Conservation (phyloP, 768 basidiomycete genomes). For the Lentinula detonsa region DNA sequence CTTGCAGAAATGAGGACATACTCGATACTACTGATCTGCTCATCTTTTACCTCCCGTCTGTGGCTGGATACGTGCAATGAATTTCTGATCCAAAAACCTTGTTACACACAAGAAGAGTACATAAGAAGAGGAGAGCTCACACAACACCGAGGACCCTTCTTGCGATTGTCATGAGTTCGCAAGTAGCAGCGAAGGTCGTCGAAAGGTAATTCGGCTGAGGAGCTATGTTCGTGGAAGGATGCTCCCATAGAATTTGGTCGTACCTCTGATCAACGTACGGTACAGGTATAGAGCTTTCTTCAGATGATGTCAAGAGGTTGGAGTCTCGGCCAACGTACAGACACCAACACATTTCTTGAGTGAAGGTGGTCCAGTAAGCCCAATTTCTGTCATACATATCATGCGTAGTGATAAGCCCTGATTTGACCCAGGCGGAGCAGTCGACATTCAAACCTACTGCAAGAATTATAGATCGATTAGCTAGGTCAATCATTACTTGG, state of each 20-base stretch:
- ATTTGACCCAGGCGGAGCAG: constrained; percentile 29
- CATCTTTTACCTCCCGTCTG: constrained; percentile 3
- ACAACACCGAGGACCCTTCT: constrained; percentile 26
- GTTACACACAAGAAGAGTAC: neutral
- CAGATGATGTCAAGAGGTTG: constrained; percentile 17
- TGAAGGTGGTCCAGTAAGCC: constrained; percentile 33
- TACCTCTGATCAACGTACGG: constrained; percentile 27
- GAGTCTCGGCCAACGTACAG: constrained; percentile 37
- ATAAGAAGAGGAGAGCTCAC: constrained; percentile 17
- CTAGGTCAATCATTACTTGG: neutral
- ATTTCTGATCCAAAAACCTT: constrained; percentile 1
- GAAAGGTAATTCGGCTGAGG: constrained; percentile 15
- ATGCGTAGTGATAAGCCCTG: constrained; percentile 26
- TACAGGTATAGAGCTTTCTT: constrained; percentile 19
- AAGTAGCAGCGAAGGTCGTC: constrained; percentile 23
- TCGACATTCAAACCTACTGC: constrained; percentile 34
- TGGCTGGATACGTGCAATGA: constrained; percentile 1
- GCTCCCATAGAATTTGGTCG: constrained; percentile 24
- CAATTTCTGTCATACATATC: constrained; percentile 33
- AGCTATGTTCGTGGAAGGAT: constrained; percentile 21
- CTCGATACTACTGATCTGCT: constrained; percentile 15
- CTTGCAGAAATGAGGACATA: constrained; percentile 2
- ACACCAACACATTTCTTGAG: constrained; percentile 35
- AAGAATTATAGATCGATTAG: neutral
- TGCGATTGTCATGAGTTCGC: constrained; percentile 24